A percentile compares a stretch with the other conserved stretches of the same genome.
Conservation (phyloP, 2,329 filamentous ascomycete genomes). For the Ophiocordyceps robertsii region DNA sequence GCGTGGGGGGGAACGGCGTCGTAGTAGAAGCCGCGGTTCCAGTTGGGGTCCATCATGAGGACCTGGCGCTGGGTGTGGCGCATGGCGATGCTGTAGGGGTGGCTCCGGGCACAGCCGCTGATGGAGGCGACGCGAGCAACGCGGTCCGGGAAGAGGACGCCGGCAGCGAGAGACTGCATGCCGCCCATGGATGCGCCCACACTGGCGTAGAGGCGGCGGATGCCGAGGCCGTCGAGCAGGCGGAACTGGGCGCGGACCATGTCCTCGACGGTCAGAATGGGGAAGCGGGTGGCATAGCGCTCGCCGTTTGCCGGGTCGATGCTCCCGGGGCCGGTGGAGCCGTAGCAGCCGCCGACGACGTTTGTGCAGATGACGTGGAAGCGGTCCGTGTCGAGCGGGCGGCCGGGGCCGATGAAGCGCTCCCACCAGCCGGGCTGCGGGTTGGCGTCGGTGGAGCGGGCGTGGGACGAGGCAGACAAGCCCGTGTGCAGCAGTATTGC, state of each 20-base stretch:
- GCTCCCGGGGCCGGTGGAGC: slow-evolving; percentile 81
- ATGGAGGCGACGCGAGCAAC: slow-evolving; percentile 78
- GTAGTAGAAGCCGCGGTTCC: slow-evolving; percentile 93
- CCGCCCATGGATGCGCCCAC: slow-evolving; percentile 97
- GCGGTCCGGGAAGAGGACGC: slow-evolving; percentile 67
- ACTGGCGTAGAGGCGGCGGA: slow-evolving; percentile 73
- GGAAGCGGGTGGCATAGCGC: slow-evolving; percentile 86
- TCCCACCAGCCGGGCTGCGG: slow-evolving; percentile 96
- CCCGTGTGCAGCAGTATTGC: slow-evolving; percentile 88
- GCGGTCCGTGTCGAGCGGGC: slow-evolving; percentile 76
- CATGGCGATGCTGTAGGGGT: slow-evolving; percentile 98
- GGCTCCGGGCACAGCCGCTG: slow-evolving; percentile 83
- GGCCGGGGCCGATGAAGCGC: slow-evolving; percentile 85
- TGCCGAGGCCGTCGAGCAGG: slow-evolving; percentile 65
- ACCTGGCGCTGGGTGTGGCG: slow-evolving; percentile 94
- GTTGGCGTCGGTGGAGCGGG: slow-evolving; percentile 79
- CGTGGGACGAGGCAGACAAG: slow-evolving; percentile 92
- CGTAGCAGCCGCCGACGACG: slow-evolving; percentile 89
- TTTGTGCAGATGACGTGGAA: slow-evolving; percentile 96
- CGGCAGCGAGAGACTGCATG: slow-evolving; percentile 89
- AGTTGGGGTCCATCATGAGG: slow-evolving; percentile 97
- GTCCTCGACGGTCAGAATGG: slow-evolving; percentile 88
- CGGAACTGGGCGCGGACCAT: slow-evolving; percentile 96
- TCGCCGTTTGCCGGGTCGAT: slow-evolving; percentile 80
- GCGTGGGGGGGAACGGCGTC: slow-evolving; percentile 77